Conservation (phyloP, 202 grass and related monocot species). For the Elaeis oleifera region DNA sequence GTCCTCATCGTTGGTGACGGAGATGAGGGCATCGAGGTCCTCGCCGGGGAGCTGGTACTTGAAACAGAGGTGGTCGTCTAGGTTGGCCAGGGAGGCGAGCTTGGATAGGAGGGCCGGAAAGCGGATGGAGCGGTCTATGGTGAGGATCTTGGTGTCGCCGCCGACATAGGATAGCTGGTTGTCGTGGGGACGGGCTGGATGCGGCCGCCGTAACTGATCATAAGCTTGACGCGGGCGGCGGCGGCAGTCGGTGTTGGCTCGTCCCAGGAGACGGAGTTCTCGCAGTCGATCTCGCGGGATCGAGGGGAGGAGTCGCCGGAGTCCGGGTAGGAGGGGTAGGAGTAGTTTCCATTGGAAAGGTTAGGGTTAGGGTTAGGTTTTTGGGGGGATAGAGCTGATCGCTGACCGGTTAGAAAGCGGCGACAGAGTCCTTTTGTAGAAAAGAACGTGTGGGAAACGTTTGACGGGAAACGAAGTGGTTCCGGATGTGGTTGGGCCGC, state of each 20-base stretch:
- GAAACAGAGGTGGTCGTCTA: not conserved
- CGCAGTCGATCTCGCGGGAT: constrained; percentile 31
- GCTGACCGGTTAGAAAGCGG: too few relatives aligned
- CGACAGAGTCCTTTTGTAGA: too few relatives aligned
- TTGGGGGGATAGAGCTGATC: too few relatives aligned
- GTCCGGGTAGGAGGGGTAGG: not conserved
- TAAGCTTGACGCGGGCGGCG: constrained; percentile 48
- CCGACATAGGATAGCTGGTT: constrained; percentile 86
- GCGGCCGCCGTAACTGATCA: constrained; percentile 94
- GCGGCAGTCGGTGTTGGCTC: constrained; percentile 20
- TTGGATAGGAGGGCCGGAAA: constrained; percentile 11
- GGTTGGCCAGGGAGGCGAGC: not conserved
- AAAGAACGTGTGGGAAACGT: too few relatives aligned
- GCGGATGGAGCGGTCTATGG: constrained; percentile 3
- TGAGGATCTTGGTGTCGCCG: constrained; percentile 92
- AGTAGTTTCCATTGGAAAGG: not conserved
- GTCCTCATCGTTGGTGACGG: constrained; percentile 15
- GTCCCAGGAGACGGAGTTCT: constrained; percentile 4
- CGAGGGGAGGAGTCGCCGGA: constrained; percentile 63
- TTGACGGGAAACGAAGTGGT: too few relatives aligned
- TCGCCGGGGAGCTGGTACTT: constrained; percentile 25
- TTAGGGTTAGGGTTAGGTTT: too few relatives aligned
- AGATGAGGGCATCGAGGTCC: constrained; percentile 22
- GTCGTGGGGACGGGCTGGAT: constrained; percentile 83
- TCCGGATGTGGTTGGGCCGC: too few relatives aligned